Evolutionary conservation across 140 eudicot species (phyloP).

Genomic region (Bidens hawaiensis): DNA sequence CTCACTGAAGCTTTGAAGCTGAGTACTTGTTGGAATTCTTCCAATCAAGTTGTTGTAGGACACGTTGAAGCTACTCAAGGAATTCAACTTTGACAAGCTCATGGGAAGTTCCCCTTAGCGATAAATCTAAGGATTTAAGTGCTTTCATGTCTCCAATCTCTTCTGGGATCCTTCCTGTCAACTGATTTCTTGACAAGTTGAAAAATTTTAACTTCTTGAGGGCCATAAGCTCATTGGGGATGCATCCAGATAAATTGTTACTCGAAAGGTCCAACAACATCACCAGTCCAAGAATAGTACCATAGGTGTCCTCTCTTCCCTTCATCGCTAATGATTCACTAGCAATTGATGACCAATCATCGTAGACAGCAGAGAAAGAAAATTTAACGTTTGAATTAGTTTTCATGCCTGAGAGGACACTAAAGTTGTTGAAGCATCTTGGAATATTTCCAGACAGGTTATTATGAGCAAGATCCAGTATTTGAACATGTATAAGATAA

Average conservation of each 20-base stretch:
- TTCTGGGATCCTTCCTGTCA: conserved; percentile 21
- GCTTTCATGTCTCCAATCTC: conserved; percentile 26
- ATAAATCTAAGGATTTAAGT: conserved; percentile 33
- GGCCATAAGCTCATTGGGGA: conserved; percentile 20
- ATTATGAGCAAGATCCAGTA: too few species aligned
- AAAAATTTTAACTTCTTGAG: conserved; percentile 7
- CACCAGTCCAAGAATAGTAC: conserved; percentile 2
- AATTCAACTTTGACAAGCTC: conserved; percentile 10
- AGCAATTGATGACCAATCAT: neutral
- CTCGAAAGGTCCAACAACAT: conserved; percentile 22
- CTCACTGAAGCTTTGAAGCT: conserved; percentile 25
- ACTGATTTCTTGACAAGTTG: conserved; percentile 26
- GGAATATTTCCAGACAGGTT: too few species aligned
- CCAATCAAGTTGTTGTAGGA: conserved; percentile 26
- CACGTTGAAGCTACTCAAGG: conserved; percentile 19
- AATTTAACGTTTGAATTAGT: neutral
- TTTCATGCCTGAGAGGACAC: conserved; percentile 3
- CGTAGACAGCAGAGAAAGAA: neutral
- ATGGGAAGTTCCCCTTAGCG: conserved; percentile 21
- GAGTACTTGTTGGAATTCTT: conserved; percentile 34
- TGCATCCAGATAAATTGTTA: conserved; percentile 23
- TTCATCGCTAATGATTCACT: conserved; percentile 19
- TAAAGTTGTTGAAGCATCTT: too few species aligned
- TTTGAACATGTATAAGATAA: conserved; percentile 21
- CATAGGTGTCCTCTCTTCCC: conserved; percentile 18